phyloP scores from a whole-genome alignment of 176 grass and related monocot genomes.

The Carex cristatella region DNA sequence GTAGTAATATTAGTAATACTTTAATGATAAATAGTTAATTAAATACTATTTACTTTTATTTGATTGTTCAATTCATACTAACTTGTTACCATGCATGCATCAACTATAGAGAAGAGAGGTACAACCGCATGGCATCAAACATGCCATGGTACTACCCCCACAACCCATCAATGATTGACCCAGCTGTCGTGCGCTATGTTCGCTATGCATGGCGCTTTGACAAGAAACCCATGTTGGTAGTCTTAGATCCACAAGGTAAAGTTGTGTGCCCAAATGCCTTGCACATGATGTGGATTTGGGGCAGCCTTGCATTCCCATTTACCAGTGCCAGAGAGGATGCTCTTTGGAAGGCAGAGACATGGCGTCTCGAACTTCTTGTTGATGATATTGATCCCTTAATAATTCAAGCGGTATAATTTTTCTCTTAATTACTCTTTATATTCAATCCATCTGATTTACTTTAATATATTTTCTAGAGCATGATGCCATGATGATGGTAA shows the following conservation, averaged over 20 bases:
- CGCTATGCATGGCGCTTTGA: constrained; percentile 36
- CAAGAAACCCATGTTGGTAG: constrained; percentile 41
- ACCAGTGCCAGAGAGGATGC: constrained; percentile 37
- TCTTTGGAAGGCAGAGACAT: constrained; percentile 42
- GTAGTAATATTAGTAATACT: not conserved
- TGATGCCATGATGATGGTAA: not conserved
- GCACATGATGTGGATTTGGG: constrained; percentile 56
- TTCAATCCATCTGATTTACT: not conserved
- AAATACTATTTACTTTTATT: not conserved
- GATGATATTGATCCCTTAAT: constrained; percentile 35
- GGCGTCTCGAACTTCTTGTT: constrained; percentile 35
- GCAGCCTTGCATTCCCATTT: constrained; percentile 36
- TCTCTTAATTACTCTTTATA: not conserved
- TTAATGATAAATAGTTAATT: not conserved
- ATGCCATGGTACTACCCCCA: constrained; percentile 41
- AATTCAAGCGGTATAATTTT: constrained; percentile 14
- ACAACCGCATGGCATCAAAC: constrained; percentile 17
- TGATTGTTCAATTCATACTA: not conserved
- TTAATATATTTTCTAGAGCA: not conserved
- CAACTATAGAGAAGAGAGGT: constrained; percentile 20
- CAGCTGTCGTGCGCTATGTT: constrained; percentile 23
- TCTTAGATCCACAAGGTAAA: constrained; percentile 39
- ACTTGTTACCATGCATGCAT: not conserved
- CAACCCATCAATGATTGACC: constrained; percentile 29
- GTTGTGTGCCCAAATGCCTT: constrained; percentile 42